A percentile compares a stretch with the other conserved stretches of the same genome.
Evolutionary conservation across 768 basidiomycete species (phyloP).

Genomic region (Russula griseocarnosa): DNA sequence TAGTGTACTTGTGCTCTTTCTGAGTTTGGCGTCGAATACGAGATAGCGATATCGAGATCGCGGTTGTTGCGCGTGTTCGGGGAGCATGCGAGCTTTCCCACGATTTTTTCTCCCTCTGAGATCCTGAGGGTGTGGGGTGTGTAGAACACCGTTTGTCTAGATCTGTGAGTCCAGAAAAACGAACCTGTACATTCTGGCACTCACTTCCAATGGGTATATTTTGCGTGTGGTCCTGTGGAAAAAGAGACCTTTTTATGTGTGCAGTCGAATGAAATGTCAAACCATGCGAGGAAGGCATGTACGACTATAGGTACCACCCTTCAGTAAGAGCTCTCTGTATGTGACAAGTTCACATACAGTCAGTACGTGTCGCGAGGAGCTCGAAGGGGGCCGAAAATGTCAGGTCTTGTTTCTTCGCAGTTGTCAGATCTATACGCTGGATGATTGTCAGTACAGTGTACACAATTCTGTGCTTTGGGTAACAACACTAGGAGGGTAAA

Average conservation of each 20-base stretch:
- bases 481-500: background rate
- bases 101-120: conserved; percentile 64
- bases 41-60: conserved; percentile 86
- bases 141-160: conserved; percentile 96
- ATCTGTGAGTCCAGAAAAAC: conserved; percentile 8
- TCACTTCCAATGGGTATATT: conserved; percentile 96
- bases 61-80: conserved; percentile 93
- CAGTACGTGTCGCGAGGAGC: conserved; percentile 79
- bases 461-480: background rate
- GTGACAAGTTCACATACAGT: conserved; percentile 57
- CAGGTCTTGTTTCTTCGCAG: conserved; percentile 93
- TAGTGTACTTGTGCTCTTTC: conserved; percentile 50
- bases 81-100: conserved; percentile 68
- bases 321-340: background rate
- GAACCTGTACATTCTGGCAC: conserved; percentile 34
- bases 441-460: conserved; percentile 13
- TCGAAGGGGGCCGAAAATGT: conserved; percentile 78
- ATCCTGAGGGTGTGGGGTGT: conserved; percentile 75
- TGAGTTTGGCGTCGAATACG: conserved; percentile 46
- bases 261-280: conserved; percentile 92
- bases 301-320: conserved; percentile 52
- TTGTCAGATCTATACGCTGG: conserved; percentile 84
- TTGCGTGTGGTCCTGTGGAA: conserved; percentile 95
- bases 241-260: conserved; percentile 95
- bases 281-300: conserved; percentile 99